Base-by-base conservation (phyloP, 352 stramenopile genomes). In the Globisporangium mamillatum region DNA sequence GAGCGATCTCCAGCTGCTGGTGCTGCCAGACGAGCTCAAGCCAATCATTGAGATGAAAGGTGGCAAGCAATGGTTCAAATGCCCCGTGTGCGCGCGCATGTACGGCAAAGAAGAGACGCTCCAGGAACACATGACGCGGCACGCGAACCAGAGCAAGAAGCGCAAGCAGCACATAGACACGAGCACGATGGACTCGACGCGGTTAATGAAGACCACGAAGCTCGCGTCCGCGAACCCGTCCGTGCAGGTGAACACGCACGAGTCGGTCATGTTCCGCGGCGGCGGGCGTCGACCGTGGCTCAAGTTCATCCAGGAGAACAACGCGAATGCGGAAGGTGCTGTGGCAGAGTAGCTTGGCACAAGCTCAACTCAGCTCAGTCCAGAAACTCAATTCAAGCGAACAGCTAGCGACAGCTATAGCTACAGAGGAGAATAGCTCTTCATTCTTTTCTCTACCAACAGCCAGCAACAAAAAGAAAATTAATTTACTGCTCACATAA, bases 11-110 rank as follows among this genome's bases (percentile, higher is more conserved):
- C 67, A 79, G 44, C 84, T 82, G n/a, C 71, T 95, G 63, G 84
- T 89, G 16, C 64, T 93, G 10, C 86, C 88, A 4, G 81, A 92
- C 27, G 58, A 88, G 24, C 60, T 90, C 27, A 70, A 82, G 61
- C 72, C 86, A 20, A 91, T 96, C 55, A 74, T 92, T 8, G 86
- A 94, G 60, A 81, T 89, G 55, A 86, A 84, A 58, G 89, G 89
- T 41, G 86, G 83, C 32, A 94, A 94, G 75, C 84, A 81, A 56
- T 96, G 88, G 88, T 94, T 90, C 77, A 93, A 93, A 52, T 96
- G 88, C 41, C 85, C 88, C 1, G 81, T 94, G 44, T 96, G 88
- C 54, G 72, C 80, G 27, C 85, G 86, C 24, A 79, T 89, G 75
- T 96, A 94, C 67, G 82, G 82, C 48, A 94, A 93, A 67, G 74